Conservation (phyloP, 2,329 filamentous ascomycete species). For the Didymella glomerata region DNA sequence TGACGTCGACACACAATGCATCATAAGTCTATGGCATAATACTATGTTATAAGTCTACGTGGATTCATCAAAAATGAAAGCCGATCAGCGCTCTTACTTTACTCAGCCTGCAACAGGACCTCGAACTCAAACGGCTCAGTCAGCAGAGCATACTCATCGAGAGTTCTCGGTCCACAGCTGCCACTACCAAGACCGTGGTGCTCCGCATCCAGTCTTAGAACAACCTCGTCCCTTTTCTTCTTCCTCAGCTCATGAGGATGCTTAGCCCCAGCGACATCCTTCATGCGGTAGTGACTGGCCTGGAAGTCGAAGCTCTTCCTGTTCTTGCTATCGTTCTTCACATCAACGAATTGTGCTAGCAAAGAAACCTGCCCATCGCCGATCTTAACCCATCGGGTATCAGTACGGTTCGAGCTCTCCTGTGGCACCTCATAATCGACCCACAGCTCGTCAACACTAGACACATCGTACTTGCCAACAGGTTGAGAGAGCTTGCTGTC, state of each 20-base stretch:
- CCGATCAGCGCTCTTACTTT: background rate
- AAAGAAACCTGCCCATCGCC: constrained; percentile 26
- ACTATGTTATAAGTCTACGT: too few relatives aligned
- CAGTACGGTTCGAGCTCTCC: constrained; percentile 71
- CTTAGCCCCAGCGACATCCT: constrained; percentile 64
- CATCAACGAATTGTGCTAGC: constrained; percentile 43
- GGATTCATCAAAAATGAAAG: too few relatives aligned
- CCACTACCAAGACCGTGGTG: constrained; percentile 71
- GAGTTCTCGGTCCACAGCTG: constrained; percentile 66
- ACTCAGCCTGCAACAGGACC: constrained; percentile 33
- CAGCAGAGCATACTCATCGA: constrained; percentile 52
- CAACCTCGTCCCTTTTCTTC: constrained; percentile 62
- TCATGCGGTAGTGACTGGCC: constrained; percentile 62
- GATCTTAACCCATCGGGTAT: constrained; percentile 64
- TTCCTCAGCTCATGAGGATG: constrained; percentile 70
- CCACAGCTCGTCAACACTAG: constrained; percentile 60
- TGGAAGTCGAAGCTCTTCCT: constrained; percentile 58
- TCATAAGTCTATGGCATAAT: background rate
- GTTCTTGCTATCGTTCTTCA: constrained; percentile 17
- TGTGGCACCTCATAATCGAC: constrained; percentile 72
- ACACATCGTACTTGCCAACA: constrained; percentile 58
- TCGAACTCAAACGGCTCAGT: constrained; percentile 52
- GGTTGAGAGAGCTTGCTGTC: constrained; percentile 70
- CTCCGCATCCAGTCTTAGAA: constrained; percentile 67
- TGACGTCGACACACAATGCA: background rate